These are phyloP conservation scores for Aspergillus hancockii DNA, from an alignment of 495 filamentous ascomycete genomes.

Conservation along the genomic window DNA sequence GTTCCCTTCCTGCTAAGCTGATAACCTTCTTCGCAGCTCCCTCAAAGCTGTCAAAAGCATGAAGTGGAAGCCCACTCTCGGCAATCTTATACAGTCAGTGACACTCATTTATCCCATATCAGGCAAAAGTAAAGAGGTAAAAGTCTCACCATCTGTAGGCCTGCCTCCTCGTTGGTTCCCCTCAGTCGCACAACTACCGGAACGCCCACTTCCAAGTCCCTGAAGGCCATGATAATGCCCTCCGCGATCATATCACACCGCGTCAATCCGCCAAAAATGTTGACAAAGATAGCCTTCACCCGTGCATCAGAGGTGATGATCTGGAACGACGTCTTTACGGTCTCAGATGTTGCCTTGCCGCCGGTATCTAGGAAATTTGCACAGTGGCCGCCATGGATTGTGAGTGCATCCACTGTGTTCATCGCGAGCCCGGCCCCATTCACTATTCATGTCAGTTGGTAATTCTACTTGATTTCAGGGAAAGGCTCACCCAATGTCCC, in stretches of 20 bases:
- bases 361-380: slow-evolving; percentile 90
- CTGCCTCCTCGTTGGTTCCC: slow-evolving; percentile 79
- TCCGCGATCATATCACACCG: slow-evolving; percentile 86
- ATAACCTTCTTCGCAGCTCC: slow-evolving; percentile 76
- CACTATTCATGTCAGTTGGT: slow-evolving; percentile 41
- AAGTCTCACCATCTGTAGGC: slow-evolving; percentile 64
- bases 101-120: background rate
- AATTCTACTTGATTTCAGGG: background rate
- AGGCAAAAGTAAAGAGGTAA: background rate
- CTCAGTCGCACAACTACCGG: slow-evolving; percentile 83
- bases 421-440: slow-evolving; percentile 91
- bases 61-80: slow-evolving; percentile 69
- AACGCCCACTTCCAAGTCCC: slow-evolving; percentile 65
- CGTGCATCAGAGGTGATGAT: slow-evolving; percentile 69
- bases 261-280: slow-evolving; percentile 88
- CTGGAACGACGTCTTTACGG: slow-evolving; percentile 74
- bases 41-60: slow-evolving; percentile 81
- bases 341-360: slow-evolving; percentile 85
- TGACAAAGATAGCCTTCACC: slow-evolving; percentile 78
- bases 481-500: slow-evolving; percentile 60
- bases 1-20: slow-evolving; percentile 50
- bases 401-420: slow-evolving; percentile 85
- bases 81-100: slow-evolving; percentile 53
- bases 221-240: slow-evolving; percentile 76
- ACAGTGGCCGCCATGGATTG: slow-evolving; percentile 60